phyloP scores from a whole-genome alignment of 78 protist species.

The Polysphondylium violaceum region DNA sequence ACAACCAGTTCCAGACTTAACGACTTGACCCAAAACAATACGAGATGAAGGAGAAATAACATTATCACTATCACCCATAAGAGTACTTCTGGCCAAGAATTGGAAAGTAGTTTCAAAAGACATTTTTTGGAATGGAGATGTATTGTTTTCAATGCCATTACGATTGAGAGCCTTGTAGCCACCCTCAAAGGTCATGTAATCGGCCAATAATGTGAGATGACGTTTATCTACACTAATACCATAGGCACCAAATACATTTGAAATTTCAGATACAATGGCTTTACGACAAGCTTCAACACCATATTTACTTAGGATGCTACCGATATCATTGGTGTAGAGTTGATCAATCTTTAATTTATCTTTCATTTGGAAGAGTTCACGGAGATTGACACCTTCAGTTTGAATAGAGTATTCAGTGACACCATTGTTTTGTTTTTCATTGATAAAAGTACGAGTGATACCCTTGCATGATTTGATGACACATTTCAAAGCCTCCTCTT shows the following conservation, averaged over 20 bases:
- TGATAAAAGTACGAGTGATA: slow-evolving; percentile 68
- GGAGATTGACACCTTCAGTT: slow-evolving; percentile 91
- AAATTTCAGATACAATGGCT: slow-evolving; percentile 90
- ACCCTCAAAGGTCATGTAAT: slow-evolving; percentile 93
- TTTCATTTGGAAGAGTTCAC: slow-evolving; percentile 27
- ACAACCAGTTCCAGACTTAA: slow-evolving; percentile 71
- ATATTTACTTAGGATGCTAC: slow-evolving; percentile 59
- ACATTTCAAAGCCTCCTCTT: slow-evolving; percentile 23
- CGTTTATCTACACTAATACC: slow-evolving; percentile 97
- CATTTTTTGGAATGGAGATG: slow-evolving; percentile 82
- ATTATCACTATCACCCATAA: slow-evolving; percentile 57
- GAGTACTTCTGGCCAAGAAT: slow-evolving; percentile 66
- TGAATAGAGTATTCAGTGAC: slow-evolving; percentile 70
- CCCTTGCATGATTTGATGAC: slow-evolving; percentile 54
- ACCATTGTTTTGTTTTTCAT: slow-evolving; percentile 49
- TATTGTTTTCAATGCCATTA: slow-evolving; percentile 61
- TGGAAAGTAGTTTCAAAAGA: slow-evolving; percentile 80
- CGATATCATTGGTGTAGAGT: slow-evolving; percentile 85
- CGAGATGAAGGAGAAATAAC: slow-evolving; percentile 73
- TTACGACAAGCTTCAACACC: slow-evolving; percentile 95
- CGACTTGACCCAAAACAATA: slow-evolving; percentile 81
- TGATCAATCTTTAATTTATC: slow-evolving; percentile 64
- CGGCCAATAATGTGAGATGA: slow-evolving; percentile 97
- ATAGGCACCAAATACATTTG: slow-evolving; percentile 94
- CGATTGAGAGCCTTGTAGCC: slow-evolving; percentile 81